A percentile compares a stretch with the other conserved stretches of the same genome.
Evolutionary conservation across 768 basidiomycete genomes (phyloP).

Genomic region (Auricularia cornea): DNA sequence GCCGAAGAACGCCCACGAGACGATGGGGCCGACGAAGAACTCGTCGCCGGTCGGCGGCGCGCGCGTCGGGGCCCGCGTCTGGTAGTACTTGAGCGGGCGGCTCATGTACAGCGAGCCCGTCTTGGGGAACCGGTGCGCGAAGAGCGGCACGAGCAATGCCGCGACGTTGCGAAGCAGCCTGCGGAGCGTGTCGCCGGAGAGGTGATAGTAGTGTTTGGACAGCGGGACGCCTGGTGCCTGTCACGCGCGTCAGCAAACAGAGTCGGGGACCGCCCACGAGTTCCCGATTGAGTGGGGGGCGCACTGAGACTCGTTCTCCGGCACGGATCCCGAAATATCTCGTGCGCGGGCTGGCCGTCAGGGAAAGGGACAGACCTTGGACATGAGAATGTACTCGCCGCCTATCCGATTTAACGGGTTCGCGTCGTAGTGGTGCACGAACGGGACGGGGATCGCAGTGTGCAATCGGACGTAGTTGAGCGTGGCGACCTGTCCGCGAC

Average conservation of each 20-base stretch:
- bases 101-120: slow-evolving; percentile 53
- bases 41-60: slow-evolving; percentile 20
- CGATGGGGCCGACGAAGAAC: slow-evolving; percentile 68
- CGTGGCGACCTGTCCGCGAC: slow-evolving; percentile 47
- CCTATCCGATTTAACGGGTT: slow-evolving; percentile 81
- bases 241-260: neutral
- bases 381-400: slow-evolving; percentile 82
- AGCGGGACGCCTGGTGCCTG: slow-evolving; percentile 72
- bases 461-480: slow-evolving; percentile 69
- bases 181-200: slow-evolving; percentile 57
- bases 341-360: neutral
- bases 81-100: neutral
- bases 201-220: slow-evolving; percentile 58
- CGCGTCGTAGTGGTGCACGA: slow-evolving; percentile 67
- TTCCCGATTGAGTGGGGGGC: neutral
- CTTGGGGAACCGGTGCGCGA: slow-evolving; percentile 64
- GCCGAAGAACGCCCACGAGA: slow-evolving; percentile 89
- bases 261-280: neutral
- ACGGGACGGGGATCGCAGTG: slow-evolving; percentile 66
- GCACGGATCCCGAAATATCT: neutral
- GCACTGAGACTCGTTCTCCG: neutral
- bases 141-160: slow-evolving; percentile 58
- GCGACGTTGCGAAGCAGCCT: slow-evolving; percentile 63
- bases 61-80: slow-evolving; percentile 17
- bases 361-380: slow-evolving; percentile 46